Evolutionary conservation across 306 rosid species (phyloP).

Genomic region (Rubus parviflorus): DNA sequence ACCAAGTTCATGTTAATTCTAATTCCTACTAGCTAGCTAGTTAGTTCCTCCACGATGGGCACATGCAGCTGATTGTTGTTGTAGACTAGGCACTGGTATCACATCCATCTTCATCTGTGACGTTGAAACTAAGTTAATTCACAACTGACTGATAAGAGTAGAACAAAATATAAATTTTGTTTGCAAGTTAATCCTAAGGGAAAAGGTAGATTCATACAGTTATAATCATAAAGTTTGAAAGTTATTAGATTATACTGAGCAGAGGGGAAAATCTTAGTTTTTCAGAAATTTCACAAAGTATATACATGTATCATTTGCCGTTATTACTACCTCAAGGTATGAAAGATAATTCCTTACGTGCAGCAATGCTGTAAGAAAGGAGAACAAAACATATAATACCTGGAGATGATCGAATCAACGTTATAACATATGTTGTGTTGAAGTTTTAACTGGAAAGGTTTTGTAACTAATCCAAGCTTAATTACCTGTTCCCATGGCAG

Average conservation of each 20-base stretch:
- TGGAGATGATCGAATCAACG: neutral
- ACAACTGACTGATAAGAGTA: neutral
- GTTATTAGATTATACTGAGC: no score
- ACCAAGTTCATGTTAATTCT: neutral
- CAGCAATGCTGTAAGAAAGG: neutral
- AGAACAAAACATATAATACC: no score
- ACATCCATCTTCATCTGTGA: constrained; percentile 42
- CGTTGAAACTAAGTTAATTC: neutral
- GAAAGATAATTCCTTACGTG: neutral
- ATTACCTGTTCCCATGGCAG: constrained; percentile 71
- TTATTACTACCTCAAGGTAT: neutral
- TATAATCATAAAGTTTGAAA: no score
- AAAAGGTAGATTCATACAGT: no score
- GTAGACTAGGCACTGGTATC: constrained; percentile 28
- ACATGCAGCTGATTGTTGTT: neutral
- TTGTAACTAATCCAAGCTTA: no score
- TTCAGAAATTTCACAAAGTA: no score
- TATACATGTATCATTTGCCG: neutral
- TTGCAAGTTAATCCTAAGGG: no score
- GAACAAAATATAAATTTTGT: neutral
- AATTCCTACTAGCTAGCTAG: no score
- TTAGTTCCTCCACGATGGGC: neutral
- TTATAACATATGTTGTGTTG: neutral
- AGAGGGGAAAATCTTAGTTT: no score
- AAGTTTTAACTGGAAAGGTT: no score